Evolutionary conservation across 1,284 basidiomycete species (phyloP).

Genomic region (Marasmius oreades): DNA sequence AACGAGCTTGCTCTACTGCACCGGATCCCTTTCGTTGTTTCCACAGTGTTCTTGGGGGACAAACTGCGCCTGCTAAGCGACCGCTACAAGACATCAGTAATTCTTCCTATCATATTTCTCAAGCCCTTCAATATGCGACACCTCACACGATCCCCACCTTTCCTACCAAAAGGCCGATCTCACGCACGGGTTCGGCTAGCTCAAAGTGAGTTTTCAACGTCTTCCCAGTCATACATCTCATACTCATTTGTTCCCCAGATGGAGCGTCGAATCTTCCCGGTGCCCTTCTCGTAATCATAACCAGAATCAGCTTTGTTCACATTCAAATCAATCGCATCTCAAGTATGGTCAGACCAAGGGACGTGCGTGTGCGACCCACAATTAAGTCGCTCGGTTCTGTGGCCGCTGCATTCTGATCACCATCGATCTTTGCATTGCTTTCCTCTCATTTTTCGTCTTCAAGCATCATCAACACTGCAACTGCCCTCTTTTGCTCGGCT

Average conservation of each 20-base stretch:
- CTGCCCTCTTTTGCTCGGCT: background rate
- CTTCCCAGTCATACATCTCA: background rate
- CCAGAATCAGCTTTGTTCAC: background rate
- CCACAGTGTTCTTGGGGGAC: slow-evolving; percentile 5
- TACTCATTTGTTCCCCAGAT: background rate
- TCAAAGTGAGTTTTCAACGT: slow-evolving; percentile 27
- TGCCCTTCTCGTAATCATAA: background rate
- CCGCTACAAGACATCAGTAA: slow-evolving; percentile 16
- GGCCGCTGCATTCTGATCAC: background rate
- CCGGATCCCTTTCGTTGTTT: slow-evolving; percentile 6
- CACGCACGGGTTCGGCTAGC: slow-evolving; percentile 30
- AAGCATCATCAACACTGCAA: background rate
- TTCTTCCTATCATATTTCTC: slow-evolving; percentile 7
- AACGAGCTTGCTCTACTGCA: slow-evolving; percentile 1
- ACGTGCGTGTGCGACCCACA: background rate
- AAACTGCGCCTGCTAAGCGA: slow-evolving; percentile 6
- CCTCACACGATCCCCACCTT: slow-evolving; percentile 24
- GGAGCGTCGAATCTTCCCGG: background rate
- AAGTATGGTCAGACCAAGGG: background rate
- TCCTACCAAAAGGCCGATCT: slow-evolving; percentile 22
- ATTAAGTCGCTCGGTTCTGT: background rate
- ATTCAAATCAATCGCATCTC: background rate
- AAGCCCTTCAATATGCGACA: slow-evolving; percentile 23
- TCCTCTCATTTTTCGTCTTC: background rate
- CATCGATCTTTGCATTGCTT: background rate